Conservation (phyloP, 2,329 filamentous ascomycete genomes). For the Pseudogymnoascus sp. region DNA sequence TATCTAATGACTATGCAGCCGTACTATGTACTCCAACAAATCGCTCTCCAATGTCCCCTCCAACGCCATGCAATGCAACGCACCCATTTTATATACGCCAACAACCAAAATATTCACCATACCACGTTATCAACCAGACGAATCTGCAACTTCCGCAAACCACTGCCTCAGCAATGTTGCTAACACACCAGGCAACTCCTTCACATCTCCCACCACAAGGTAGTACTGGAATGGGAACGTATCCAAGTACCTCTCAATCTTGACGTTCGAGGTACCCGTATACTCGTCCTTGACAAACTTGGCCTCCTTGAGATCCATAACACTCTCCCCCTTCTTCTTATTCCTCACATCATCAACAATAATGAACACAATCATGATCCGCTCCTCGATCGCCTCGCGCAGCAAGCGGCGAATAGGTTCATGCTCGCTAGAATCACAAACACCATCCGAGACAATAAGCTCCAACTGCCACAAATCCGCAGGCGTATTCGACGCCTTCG, state of each 20-base stretch:
- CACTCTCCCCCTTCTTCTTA: conserved; percentile 53
- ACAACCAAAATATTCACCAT: background rate
- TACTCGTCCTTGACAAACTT: conserved; percentile 63
- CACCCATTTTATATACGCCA: conserved; percentile 1
- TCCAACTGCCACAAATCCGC: conserved; percentile 89
- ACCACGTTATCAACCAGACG: conserved; percentile 10
- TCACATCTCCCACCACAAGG: conserved; percentile 83
- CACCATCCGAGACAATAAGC: conserved; percentile 85
- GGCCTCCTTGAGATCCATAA: conserved; percentile 82
- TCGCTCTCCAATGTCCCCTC: background rate
- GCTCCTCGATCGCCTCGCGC: conserved; percentile 79
- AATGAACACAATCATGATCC: conserved; percentile 97
- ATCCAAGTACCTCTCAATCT: conserved; percentile 86
- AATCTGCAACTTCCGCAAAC: conserved; percentile 64
- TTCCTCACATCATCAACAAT: conserved; percentile 67
- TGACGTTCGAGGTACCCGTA: conserved; percentile 56
- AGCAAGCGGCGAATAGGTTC: conserved; percentile 75
- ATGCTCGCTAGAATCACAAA: conserved; percentile 76
- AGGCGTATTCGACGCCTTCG: conserved; percentile 40
- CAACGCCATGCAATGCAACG: background rate
- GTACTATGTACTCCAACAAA: background rate
- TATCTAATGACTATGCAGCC: background rate
- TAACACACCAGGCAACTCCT: conserved; percentile 81
- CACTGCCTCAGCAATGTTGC: conserved; percentile 86
- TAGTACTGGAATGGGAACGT: conserved; percentile 97